Evolutionary conservation across 2,329 filamentous ascomycete species (phyloP).

Genomic region (Fusarium equiseti): DNA sequence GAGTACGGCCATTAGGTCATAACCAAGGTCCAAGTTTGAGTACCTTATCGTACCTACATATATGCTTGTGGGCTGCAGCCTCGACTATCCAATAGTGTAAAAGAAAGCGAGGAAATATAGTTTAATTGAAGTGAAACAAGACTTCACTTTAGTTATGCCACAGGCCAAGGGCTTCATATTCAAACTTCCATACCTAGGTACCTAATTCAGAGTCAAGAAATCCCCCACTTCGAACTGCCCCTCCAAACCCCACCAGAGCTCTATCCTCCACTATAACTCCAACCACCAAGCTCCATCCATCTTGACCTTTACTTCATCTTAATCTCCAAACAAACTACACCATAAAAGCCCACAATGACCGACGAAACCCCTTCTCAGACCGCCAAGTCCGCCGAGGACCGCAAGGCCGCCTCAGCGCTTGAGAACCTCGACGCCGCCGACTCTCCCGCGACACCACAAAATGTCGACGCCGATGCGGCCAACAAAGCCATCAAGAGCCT

Average conservation of each 20-base stretch:
- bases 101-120: background rate
- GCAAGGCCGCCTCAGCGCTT: constrained; percentile 80
- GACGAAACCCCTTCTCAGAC: constrained; percentile 62
- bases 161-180: background rate
- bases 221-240: constrained; percentile 16
- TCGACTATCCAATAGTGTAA: background rate
- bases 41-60: background rate
- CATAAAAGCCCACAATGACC: constrained; percentile 65
- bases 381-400: constrained; percentile 78
- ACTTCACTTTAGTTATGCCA: background rate
- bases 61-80: background rate
- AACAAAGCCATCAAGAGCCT: constrained; percentile 78
- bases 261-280: constrained; percentile 10
- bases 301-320: background rate
- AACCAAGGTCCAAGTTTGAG: too few relatives aligned
- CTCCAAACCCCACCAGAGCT: constrained; percentile 36
- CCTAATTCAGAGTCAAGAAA: background rate
- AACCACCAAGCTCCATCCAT: constrained; percentile 60
- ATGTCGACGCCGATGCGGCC: constrained; percentile 77
- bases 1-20: background rate
- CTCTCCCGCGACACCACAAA: constrained; percentile 59
- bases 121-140: background rate
- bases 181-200: background rate
- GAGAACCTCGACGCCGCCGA: constrained; percentile 72
- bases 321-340: background rate